These are phyloP conservation scores for Pythium insidiosum DNA, from an alignment of 352 stramenopile species.

Conservation along the genomic window DNA sequence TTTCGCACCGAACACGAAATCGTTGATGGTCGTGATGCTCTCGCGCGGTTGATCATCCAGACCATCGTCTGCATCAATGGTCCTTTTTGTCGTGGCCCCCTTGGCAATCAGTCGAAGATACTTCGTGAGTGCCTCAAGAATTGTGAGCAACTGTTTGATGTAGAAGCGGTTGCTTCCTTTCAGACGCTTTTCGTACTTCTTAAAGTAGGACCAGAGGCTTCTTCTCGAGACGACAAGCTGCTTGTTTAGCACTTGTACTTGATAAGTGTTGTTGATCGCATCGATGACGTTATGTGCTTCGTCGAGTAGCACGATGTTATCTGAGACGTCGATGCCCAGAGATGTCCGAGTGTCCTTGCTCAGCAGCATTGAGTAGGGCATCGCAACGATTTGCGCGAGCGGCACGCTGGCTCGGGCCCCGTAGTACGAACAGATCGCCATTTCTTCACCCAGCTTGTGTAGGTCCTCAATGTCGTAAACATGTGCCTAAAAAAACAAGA, in stretches of 20 bases:
- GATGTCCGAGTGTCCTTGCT: constrained; percentile 87
- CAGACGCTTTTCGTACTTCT: constrained; percentile 83
- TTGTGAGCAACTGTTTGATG: constrained; percentile 83
- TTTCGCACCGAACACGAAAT: constrained; percentile 74
- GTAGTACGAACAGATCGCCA: constrained; percentile 97
- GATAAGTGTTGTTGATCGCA: constrained; percentile 90
- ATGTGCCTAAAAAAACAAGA: constrained; percentile 31
- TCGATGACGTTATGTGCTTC: constrained; percentile 99
- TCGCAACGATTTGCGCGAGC: constrained; percentile 83
- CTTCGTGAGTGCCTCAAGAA: constrained; percentile 70
- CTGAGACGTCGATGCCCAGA: constrained; percentile 78
- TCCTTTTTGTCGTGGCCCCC: too few relatives aligned
- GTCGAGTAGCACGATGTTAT: constrained; percentile 96
- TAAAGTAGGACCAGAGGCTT: constrained; percentile 81
- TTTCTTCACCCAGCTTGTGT: constrained; percentile 79
- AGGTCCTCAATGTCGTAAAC: constrained; percentile 97
- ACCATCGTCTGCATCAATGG: not conserved
- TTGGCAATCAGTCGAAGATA: constrained; percentile 41
- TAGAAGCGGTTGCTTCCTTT: constrained; percentile 85
- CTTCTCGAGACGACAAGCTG: constrained; percentile 61
- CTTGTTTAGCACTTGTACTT: constrained; percentile 66
- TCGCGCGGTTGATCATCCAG: constrained; percentile 7
- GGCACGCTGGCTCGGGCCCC: constrained; percentile 85
- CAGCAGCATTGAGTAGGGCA: constrained; percentile 92
- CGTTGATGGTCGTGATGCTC: constrained; percentile 73